Evolutionary conservation across 306 rosid genomes (phyloP).

Genomic region (Luffa aegyptiaca): DNA sequence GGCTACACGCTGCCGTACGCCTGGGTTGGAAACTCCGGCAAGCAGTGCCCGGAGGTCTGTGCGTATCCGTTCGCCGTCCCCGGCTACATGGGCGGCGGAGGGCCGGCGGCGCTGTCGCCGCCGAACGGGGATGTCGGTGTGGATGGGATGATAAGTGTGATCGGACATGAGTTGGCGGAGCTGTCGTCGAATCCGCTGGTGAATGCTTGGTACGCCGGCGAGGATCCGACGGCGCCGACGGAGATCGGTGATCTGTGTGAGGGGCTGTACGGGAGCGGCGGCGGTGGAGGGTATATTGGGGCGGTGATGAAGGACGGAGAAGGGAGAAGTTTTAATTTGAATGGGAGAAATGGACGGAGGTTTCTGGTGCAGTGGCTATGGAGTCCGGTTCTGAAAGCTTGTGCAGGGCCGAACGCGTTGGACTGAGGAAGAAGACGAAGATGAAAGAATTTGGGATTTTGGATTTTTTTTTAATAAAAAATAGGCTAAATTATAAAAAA

Average conservation of each 20-base stretch:
- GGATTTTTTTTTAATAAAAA: neutral
- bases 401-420: constrained; percentile 82
- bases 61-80: constrained; percentile 89
- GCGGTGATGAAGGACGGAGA: constrained; percentile 51
- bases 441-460: neutral
- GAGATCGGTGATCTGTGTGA: constrained; percentile 88
- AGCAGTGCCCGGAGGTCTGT: constrained; percentile 87
- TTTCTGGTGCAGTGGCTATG: constrained; percentile 85
- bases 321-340: constrained; percentile 60
- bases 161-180: constrained; percentile 52
- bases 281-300: constrained; percentile 90
- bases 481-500: too few species aligned
- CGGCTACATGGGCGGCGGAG: constrained; percentile 66
- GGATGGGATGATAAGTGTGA: constrained; percentile 57
- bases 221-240: constrained; percentile 91
- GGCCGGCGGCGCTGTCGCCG: constrained; percentile 48
- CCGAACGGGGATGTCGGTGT: constrained; percentile 40
- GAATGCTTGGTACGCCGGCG: constrained; percentile 95
- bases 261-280: constrained; percentile 80
- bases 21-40: constrained; percentile 84
- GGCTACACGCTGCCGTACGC: constrained; percentile 87
- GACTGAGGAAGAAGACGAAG: constrained; percentile 24
- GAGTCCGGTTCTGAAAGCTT: constrained; percentile 78
- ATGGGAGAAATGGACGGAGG: constrained; percentile 54
- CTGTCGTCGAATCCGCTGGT: constrained; percentile 43